Evolutionary conservation across 495 filamentous ascomycete genomes (phyloP), one percentile per base, ranked within the genome.

Genomic region (Baudoinia panamericana): DNA sequence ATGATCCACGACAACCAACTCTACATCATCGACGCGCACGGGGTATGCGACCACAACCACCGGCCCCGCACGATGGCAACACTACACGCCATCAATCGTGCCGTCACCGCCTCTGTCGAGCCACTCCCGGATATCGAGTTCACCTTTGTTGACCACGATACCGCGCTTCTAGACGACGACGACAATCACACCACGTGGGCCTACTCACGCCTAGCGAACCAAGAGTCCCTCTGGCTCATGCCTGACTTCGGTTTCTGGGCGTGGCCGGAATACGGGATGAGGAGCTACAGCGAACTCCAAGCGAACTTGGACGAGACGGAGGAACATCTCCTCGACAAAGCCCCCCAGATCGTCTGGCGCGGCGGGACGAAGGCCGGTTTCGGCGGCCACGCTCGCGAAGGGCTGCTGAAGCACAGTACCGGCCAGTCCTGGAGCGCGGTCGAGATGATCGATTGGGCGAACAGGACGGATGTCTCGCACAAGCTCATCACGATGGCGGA

Each of bases 371-470:
- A 26, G 24, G 41, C 36, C 23, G 41, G 43, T 6, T 12, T 13
- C 16, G 19, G 21, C 29, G 21, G 41, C 13, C n/a, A 43, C 4
- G 31, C 48, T 8, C 43, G 56, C 10, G 42, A 30, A 4, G 30
- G 22, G 10, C 31, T 58, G 42, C 15, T 55, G 4, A 18, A 39
- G 9, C 31, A 35, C 15, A 37, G 48, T n/a, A 22, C 17, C 20
- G 43, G 42, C n/a, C 48, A 50, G 35, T 20, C 16, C 7, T 59
- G 56, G 55, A 40, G 30, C 7, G 55, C 55, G 21, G 55, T 59
- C 15, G 49, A 58, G 15, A 64, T 63, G 5, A 62, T 66, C 30
- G 31, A 43, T 20, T 57, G 54, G 54, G 15, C n/a, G 8, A 43
- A 51, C 34, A 28, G 29, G 20, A 38, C 36, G 0, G 36, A 47